These are phyloP conservation scores for Aspergillus pseudotamarii DNA, from an alignment of 2,329 filamentous ascomycete genomes.

Conservation along the genomic window DNA sequence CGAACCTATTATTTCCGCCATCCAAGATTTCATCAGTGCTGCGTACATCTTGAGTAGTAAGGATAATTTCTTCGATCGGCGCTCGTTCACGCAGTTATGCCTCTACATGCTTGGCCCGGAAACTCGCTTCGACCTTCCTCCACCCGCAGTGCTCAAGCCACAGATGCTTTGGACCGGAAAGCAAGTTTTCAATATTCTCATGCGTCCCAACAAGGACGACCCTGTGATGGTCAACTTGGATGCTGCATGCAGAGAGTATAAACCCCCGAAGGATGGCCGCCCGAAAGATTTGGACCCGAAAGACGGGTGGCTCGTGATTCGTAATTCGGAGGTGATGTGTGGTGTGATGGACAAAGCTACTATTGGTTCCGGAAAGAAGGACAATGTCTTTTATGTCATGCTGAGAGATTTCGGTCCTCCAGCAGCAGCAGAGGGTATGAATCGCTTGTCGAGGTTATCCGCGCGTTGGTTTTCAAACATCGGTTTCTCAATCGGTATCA, in stretches of 20 bases:
- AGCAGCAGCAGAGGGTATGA: slow-evolving; percentile 88
- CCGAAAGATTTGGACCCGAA: slow-evolving; percentile 72
- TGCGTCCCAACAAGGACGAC: slow-evolving; percentile 85
- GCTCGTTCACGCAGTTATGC: slow-evolving; percentile 85
- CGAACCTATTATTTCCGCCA: slow-evolving; percentile 97
- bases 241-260: slow-evolving; percentile 81
- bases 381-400: slow-evolving; percentile 96
- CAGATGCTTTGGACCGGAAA: slow-evolving; percentile 93
- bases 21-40: slow-evolving; percentile 97
- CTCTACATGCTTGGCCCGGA: slow-evolving; percentile 89
- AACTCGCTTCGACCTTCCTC: slow-evolving; percentile 78
- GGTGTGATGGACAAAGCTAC: slow-evolving; percentile 97
- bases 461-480: slow-evolving; percentile 85
- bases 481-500: slow-evolving; percentile 95
- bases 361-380: slow-evolving; percentile 96
- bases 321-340: slow-evolving; percentile 97
- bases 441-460: slow-evolving; percentile 85
- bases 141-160: slow-evolving; percentile 83
- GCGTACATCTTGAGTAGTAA: slow-evolving; percentile 90
- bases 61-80: slow-evolving; percentile 87
- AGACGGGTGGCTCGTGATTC: slow-evolving; percentile 88
- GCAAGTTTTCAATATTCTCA: slow-evolving; percentile 88
- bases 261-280: slow-evolving; percentile 40
- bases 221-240: slow-evolving; percentile 88
- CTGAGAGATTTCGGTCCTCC: slow-evolving; percentile 92